Conservation (phyloP, 108 stramenopile species). For the Schizochytrium sp. region DNA sequence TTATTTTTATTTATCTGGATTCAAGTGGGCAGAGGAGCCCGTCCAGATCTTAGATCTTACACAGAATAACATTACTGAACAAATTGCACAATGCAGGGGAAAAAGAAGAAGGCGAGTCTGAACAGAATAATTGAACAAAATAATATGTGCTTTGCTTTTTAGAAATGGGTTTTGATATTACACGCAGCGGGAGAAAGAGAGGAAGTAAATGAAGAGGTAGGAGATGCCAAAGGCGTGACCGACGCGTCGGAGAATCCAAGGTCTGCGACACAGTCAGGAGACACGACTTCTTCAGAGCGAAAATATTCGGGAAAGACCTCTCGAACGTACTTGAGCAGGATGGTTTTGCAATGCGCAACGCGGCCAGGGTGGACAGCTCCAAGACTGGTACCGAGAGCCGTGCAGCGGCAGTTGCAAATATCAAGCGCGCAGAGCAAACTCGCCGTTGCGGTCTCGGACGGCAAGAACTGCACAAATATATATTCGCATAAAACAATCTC, state of each 20-base stretch:
- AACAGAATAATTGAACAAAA: background rate
- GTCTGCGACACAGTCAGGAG: slow-evolving; percentile 58
- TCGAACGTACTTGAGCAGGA: slow-evolving; percentile 16
- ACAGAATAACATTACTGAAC: background rate
- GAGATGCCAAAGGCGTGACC: background rate
- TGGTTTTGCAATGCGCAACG: slow-evolving; percentile 43
- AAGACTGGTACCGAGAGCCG: slow-evolving; percentile 42
- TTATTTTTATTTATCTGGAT: too few relatives aligned
- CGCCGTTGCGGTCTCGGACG: slow-evolving; percentile 40
- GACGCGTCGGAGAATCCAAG: background rate
- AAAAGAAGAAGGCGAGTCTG: background rate
- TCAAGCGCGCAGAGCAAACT: slow-evolving; percentile 51
- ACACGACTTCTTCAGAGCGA: slow-evolving; percentile 3
- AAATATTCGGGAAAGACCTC: slow-evolving; percentile 45
- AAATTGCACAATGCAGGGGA: background rate
- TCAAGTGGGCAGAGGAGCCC: too few relatives aligned
- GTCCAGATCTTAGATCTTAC: too few relatives aligned
- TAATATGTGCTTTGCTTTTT: background rate
- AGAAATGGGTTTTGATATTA: background rate
- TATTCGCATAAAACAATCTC: slow-evolving; percentile 59
- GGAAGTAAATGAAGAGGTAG: background rate
- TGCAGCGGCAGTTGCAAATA: slow-evolving; percentile 51
- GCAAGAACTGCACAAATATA: slow-evolving; percentile 36
- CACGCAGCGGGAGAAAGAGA: background rate
- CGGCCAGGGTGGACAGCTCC: slow-evolving; percentile 44